Evolutionary conservation across 2,329 filamentous ascomycete genomes (phyloP).

Genomic region (Trichothecium roseum): DNA sequence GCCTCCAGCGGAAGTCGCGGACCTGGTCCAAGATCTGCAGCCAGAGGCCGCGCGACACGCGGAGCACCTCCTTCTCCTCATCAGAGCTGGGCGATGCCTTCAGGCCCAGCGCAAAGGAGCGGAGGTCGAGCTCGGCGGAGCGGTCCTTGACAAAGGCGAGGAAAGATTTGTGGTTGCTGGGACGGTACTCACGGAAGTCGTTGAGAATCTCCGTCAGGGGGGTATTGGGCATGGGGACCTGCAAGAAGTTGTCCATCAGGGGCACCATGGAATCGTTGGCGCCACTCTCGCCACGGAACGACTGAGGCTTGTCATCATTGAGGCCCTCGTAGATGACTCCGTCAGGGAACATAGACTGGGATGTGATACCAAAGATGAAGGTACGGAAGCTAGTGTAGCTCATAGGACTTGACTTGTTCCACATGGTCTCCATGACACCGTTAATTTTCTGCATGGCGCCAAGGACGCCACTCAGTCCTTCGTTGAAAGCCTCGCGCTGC

Average conservation of each 20-base stretch:
- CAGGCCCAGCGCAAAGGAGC: slow-evolving; percentile 43
- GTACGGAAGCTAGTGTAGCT: slow-evolving; percentile 87
- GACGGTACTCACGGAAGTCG: slow-evolving; percentile 84
- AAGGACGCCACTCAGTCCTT: slow-evolving; percentile 51
- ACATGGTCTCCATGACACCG: slow-evolving; percentile 80
- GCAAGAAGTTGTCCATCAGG: slow-evolving; percentile 75
- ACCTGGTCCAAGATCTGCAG: slow-evolving; percentile 62
- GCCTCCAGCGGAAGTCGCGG: slow-evolving; percentile 71
- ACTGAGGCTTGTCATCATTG: slow-evolving; percentile 45
- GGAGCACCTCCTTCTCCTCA: slow-evolving; percentile 31
- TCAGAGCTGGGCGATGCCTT: slow-evolving; percentile 10
- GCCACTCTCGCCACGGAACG: slow-evolving; percentile 84
- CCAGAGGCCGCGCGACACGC: slow-evolving; percentile 49
- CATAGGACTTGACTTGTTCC: slow-evolving; percentile 72
- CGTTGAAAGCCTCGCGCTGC: slow-evolving; percentile 50
- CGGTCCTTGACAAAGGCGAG: slow-evolving; percentile 56
- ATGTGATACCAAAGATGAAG: slow-evolving; percentile 94
- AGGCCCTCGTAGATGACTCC: slow-evolving; percentile 86
- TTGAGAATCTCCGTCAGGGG: slow-evolving; percentile 79
- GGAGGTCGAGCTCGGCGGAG: slow-evolving; percentile 39
- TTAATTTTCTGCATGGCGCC: slow-evolving; percentile 56
- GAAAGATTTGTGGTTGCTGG: slow-evolving; percentile 81
- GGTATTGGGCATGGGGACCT: slow-evolving; percentile 80
- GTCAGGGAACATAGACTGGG: slow-evolving; percentile 86
- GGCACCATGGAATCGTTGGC: slow-evolving; percentile 94